Conservation (phyloP, 495 filamentous ascomycete species). For the Talaromyces adpressus region DNA sequence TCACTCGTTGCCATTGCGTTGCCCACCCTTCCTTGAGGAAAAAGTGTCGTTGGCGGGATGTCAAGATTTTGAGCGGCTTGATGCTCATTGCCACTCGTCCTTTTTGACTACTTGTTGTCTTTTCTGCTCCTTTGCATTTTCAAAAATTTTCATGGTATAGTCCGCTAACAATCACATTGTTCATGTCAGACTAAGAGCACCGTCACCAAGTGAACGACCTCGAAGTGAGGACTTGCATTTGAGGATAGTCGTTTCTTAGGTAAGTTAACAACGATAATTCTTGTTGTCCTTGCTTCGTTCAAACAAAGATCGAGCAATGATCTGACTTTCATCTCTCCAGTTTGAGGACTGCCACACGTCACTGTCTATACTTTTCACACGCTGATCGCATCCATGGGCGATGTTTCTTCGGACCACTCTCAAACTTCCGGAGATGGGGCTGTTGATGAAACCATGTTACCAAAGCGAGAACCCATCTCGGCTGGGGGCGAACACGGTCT, state of each 20-base stretch:
- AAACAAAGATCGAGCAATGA: not conserved
- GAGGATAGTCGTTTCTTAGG: not conserved
- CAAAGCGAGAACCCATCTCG: slow-evolving; percentile 13
- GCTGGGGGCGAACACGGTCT: slow-evolving; percentile 1
- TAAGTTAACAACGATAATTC: not conserved
- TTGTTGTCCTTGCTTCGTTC: not conserved
- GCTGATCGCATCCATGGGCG: slow-evolving; percentile 22
- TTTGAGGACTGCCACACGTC: not conserved
- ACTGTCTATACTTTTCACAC: not conserved
- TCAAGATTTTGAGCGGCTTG: not conserved
- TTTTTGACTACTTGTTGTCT: not conserved
- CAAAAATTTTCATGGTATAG: not conserved
- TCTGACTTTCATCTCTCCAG: not conserved
- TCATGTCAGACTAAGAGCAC: not conserved
- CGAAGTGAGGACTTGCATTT: not conserved
- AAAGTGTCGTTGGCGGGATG: not conserved
- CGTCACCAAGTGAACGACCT: not conserved
- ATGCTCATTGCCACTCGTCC: not conserved
- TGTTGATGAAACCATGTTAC: slow-evolving; percentile 11
- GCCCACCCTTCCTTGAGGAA: not conserved
- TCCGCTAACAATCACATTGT: not conserved
- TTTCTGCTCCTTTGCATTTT: not conserved
- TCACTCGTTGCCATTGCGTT: slow-evolving; percentile 2
- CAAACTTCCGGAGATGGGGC: slow-evolving; percentile 16
- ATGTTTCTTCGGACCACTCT: slow-evolving; percentile 23